Percentiles rank a stretch among this genome's conserved stretches.
phyloP scores from a whole-genome alignment of 1,139 yeast species.

The Blastobotrys malaysiensis region DNA sequence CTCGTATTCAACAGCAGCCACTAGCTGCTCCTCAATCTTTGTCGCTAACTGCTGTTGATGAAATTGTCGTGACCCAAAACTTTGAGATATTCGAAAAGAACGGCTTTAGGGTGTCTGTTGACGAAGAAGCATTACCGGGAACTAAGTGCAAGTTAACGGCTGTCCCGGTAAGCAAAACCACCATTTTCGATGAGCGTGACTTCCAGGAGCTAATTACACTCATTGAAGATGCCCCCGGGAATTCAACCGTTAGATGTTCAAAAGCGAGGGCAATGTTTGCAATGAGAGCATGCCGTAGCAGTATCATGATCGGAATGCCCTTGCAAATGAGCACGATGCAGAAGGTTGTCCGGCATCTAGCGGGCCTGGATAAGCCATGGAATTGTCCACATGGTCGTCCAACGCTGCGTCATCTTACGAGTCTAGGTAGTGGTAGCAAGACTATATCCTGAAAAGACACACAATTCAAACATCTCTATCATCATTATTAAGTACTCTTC shows the following conservation, averaged over 20 bases:
- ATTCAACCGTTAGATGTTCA: constrained; percentile 50
- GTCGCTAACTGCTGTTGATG: constrained; percentile 73
- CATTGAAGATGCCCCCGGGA: constrained; percentile 40
- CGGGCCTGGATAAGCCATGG: constrained; percentile 88
- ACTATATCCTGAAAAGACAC: neutral
- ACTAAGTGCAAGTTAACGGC: constrained; percentile 50
- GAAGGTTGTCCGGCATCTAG: constrained; percentile 59
- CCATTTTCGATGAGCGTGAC: constrained; percentile 59
- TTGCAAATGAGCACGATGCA: constrained; percentile 57
- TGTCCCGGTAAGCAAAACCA: constrained; percentile 68
- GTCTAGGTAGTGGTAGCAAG: neutral
- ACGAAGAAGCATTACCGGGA: constrained; percentile 51
- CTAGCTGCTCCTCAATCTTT: constrained; percentile 61
- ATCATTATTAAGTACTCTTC: constrained; percentile 6
- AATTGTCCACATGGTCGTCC: constrained; percentile 99
- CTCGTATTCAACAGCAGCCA: constrained; percentile 60
- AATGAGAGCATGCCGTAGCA: constrained; percentile 88
- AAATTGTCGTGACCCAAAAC: constrained; percentile 60
- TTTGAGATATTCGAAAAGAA: constrained; percentile 54
- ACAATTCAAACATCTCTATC: neutral
- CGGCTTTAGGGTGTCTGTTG: constrained; percentile 62
- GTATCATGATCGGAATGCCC: constrained; percentile 89
- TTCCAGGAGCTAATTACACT: constrained; percentile 69
- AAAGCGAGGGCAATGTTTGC: constrained; percentile 83
- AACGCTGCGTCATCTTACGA: constrained; percentile 83